Evolutionary conservation across 1,284 basidiomycete genomes (phyloP).

Genomic region (Leccinum subrobustum): DNA sequence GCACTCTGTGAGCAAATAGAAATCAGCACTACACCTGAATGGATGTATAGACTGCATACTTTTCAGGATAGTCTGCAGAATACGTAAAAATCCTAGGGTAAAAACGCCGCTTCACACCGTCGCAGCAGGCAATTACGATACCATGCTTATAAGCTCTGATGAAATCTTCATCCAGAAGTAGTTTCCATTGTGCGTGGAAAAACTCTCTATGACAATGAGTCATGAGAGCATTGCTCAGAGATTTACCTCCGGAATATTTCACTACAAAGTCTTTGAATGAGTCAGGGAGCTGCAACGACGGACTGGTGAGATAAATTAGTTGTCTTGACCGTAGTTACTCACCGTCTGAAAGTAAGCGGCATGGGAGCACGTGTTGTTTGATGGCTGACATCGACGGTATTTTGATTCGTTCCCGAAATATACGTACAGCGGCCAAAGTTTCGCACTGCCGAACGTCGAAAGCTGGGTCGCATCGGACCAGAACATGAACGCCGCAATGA

Average conservation of each 20-base stretch:
- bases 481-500: neutral
- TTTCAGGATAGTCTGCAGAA: no score
- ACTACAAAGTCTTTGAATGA: neutral
- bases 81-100: no score
- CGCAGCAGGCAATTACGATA: no score
- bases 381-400: neutral
- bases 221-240: neutral
- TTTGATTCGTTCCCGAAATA: neutral
- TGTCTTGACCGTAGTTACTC: neutral
- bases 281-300: neutral
- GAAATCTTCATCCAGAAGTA: no score
- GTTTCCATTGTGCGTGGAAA: no score
- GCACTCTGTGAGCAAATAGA: no score
- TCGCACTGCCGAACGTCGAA: neutral
- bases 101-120: no score
- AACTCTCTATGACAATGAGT: no score
- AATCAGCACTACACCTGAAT: no score
- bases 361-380: neutral
- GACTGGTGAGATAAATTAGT: neutral
- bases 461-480: neutral
- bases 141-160: no score
- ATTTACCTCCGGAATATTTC: neutral
- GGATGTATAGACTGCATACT: no score
- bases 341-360: neutral
- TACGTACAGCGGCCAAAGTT: neutral